Evolutionary conservation across 2,329 filamentous ascomycete species (phyloP), one percentile per base, ranked within the genome.

Genomic region (Exophiala sideris): DNA sequence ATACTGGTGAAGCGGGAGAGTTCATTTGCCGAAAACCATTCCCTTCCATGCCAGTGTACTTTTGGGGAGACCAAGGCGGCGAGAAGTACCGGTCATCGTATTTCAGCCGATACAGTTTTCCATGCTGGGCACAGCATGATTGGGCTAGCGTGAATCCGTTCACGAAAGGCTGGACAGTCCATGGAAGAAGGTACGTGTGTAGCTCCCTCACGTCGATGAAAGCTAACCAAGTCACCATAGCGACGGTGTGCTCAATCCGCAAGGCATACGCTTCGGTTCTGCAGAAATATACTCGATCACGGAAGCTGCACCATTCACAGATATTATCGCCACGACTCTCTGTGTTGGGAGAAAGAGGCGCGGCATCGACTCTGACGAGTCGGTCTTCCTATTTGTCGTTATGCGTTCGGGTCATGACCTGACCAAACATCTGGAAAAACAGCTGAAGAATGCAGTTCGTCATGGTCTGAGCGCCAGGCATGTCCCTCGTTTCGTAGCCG

Each of bases 231-330:
- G 9, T 14, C 6, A 9, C n/a, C 10, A 12, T 9, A 52, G 82
- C 3, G 52, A 62, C 41, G 54, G 50, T 14, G 54, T 50, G 20
- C 36, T 48, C 10, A 97, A 97, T 68, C 92, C 92, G 0, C 82
- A 86, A 0, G 92, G 92, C 1, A 89, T 97, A 20, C 79, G 92
- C 0, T 97, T 97, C 67, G 92, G 92, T 4, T 90, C 85, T 29
- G 91, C 91, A 1, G 92, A 97, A 75, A 95, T 97, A 16, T 96
- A 97, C 71, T 96, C 96, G 12, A 52, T 52, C 49, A 65, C 42
- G 46, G 58, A 21, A 45, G 48, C 45, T 12, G 32, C 35, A 2
- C 46, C 46, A 5, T 52, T 47, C 33, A 40, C 42, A n/a, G 20
- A 21, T 33, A 44, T 5, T 5, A 48, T 57, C 44, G 18, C 32